A percentile compares a stretch with the other conserved stretches of the same genome.
Evolutionary conservation across 345 rosid genomes (phyloP).

Genomic region (Eucalyptus sp.): DNA sequence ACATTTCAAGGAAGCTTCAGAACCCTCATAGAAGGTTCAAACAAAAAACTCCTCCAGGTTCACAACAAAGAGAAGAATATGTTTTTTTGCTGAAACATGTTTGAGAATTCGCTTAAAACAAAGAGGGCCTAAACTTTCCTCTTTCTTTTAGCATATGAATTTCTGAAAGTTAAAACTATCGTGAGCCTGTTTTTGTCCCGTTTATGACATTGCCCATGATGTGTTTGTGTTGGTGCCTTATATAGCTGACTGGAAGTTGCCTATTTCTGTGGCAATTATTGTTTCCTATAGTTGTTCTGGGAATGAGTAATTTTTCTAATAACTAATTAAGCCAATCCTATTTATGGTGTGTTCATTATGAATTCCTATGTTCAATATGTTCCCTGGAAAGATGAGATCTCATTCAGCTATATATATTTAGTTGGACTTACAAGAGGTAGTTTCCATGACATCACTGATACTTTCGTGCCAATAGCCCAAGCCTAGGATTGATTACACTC

Average conservation of each 20-base stretch:
- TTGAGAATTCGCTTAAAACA: not conserved
- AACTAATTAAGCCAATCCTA: not conserved
- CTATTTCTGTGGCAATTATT: not conserved
- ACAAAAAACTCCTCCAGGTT: not conserved
- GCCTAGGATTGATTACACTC: slow-evolving; percentile 89
- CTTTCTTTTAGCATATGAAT: not conserved
- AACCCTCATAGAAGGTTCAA: not conserved
- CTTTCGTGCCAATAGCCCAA: slow-evolving; percentile 43
- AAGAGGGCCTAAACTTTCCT: not conserved
- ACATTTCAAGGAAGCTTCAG: not conserved
- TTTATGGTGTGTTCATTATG: not conserved
- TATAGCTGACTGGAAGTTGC: not conserved
- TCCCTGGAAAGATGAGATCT: not conserved
- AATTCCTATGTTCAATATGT: not conserved
- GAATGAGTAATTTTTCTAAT: not conserved
- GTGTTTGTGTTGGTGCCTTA: not conserved
- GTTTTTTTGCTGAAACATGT: not conserved
- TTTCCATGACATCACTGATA: not conserved
- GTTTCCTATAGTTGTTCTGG: not conserved
- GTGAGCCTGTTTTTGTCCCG: not conserved
- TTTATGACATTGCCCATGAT: not conserved
- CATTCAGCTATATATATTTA: not conserved
- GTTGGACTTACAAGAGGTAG: not conserved
- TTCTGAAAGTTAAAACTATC: not conserved
- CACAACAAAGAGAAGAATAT: not conserved